Conservation (phyloP, 306 rosid genomes). For the Prunus mira region DNA sequence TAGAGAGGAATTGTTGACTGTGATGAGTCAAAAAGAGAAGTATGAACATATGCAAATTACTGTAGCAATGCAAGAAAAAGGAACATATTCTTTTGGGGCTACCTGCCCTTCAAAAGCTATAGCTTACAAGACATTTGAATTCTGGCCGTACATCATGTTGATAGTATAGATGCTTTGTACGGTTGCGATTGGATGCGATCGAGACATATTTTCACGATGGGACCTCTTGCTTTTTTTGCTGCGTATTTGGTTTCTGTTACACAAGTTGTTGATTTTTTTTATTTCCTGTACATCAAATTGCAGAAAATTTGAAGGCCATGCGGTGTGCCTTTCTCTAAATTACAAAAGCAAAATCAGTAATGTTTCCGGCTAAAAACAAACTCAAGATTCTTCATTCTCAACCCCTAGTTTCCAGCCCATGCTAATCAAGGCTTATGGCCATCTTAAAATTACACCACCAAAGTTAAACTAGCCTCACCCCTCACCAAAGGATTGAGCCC, state of each 20-base stretch:
- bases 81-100: slow-evolving; percentile 22
- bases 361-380: too few species aligned
- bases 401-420: too few species aligned
- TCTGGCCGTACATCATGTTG: neutral
- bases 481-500: too few species aligned
- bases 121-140: neutral
- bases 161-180: slow-evolving; percentile 15
- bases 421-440: too few species aligned
- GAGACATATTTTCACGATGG: neutral
- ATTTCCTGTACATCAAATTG: neutral
- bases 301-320: too few species aligned
- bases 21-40: slow-evolving; percentile 11
- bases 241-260: neutral
- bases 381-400: too few species aligned
- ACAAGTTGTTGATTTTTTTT: neutral
- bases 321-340: too few species aligned
- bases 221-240: neutral
- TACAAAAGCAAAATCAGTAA: too few species aligned
- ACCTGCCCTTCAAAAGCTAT: slow-evolving; percentile 9
- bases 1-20: slow-evolving; percentile 23
- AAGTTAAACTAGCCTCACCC: too few species aligned
- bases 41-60: neutral
- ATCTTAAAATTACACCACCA: too few species aligned
- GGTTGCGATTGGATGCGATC: slow-evolving; percentile 4
- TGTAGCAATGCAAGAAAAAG: neutral